phyloP scores from a whole-genome alignment of 108 stramenopile species.

The Skeletonema marinoi region DNA sequence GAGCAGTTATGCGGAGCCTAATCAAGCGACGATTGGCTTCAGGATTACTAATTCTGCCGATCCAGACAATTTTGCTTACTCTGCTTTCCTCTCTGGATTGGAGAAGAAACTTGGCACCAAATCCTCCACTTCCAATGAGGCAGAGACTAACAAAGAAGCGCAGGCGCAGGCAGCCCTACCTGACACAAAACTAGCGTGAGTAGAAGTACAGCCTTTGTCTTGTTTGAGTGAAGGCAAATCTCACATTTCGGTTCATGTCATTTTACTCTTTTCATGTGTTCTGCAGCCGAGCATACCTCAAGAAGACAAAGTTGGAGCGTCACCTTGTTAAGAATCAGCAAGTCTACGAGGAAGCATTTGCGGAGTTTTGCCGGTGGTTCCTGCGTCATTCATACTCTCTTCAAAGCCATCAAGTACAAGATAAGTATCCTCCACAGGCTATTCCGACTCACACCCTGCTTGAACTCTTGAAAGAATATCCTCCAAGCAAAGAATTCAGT shows the following conservation, averaged over 20 bases:
- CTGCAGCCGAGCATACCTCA: not conserved
- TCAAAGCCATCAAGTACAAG: not conserved
- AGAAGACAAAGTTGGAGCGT: not conserved
- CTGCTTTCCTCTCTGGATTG: not conserved
- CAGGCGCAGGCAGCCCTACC: not conserved
- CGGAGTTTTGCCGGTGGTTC: not conserved
- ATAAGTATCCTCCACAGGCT: not conserved
- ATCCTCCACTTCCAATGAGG: not conserved
- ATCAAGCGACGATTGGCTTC: not conserved
- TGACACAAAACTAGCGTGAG: slow-evolving; percentile 1
- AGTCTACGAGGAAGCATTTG: slow-evolving; percentile 3
- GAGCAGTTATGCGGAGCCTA: not conserved
- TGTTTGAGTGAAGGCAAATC: not conserved
- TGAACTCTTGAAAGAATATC: not conserved
- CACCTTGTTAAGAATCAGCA: not conserved
- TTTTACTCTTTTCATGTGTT: not conserved
- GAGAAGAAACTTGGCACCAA: not conserved
- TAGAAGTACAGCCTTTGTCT: not conserved
- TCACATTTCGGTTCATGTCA: not conserved
- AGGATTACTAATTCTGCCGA: not conserved
- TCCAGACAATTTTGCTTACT: not conserved
- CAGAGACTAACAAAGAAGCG: not conserved
- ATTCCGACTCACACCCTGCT: not conserved
- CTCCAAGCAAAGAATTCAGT: not conserved
- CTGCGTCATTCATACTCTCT: not conserved